phyloP scores from a whole-genome alignment of 2,329 filamentous ascomycete species.

The Exophiala alcalophila region DNA sequence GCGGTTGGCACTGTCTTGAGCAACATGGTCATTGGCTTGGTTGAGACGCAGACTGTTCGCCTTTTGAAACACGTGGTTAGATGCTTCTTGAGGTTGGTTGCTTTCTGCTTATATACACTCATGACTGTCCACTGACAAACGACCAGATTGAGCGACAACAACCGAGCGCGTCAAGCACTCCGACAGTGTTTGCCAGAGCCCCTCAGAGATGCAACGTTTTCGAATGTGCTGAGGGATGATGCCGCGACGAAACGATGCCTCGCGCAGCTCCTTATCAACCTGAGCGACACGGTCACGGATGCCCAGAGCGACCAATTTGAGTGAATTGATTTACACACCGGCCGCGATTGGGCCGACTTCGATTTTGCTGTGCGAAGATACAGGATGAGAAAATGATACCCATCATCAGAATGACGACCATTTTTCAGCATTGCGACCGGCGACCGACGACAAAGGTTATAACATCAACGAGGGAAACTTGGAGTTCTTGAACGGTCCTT shows the following conservation, averaged over 20 bases:
- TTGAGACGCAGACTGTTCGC: slow-evolving; percentile 94
- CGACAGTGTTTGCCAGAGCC: slow-evolving; percentile 95
- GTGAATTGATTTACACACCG: slow-evolving; percentile 13
- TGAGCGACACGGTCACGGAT: slow-evolving; percentile 80
- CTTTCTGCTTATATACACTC: background rate
- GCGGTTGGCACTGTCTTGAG: slow-evolving; percentile 94
- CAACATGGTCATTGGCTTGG: slow-evolving; percentile 97
- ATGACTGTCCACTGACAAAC: slow-evolving; percentile 8
- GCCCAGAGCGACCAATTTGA: slow-evolving; percentile 31
- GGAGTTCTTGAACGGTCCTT: slow-evolving; percentile 20
- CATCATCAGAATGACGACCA: slow-evolving; percentile 20
- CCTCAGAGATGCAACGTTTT: slow-evolving; percentile 97
- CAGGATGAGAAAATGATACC: slow-evolving; percentile 21
- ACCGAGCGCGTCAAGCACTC: slow-evolving; percentile 87
- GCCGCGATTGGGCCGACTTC: slow-evolving; percentile 6
- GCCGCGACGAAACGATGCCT: slow-evolving; percentile 96
- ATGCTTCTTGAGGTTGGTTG: slow-evolving; percentile 82
- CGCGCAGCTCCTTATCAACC: slow-evolving; percentile 92
- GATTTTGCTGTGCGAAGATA: slow-evolving; percentile 20
- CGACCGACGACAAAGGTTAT: slow-evolving; percentile 19
- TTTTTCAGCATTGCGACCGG: slow-evolving; percentile 26
- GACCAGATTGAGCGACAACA: slow-evolving; percentile 87
- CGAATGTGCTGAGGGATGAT: slow-evolving; percentile 91
- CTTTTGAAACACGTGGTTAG: slow-evolving; percentile 96
- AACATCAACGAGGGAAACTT: slow-evolving; percentile 18